Evolutionary conservation across 2,329 filamentous ascomycete species (phyloP).

Genomic region (Aspergillus tamarii): DNA sequence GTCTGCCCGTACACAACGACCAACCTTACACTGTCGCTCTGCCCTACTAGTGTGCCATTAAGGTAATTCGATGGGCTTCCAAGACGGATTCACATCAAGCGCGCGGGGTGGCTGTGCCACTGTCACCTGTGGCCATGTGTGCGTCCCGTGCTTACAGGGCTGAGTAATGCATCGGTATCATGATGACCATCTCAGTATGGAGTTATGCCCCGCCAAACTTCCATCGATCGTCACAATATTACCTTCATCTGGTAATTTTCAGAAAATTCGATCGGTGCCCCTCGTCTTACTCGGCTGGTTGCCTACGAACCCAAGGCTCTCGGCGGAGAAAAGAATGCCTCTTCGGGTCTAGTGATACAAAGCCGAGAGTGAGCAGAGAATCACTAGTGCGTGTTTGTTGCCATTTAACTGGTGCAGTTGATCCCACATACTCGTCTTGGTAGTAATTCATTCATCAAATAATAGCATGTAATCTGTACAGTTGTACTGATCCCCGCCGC

Average conservation of each 20-base stretch:
- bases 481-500: neutral
- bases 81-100: neutral
- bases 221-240: neutral
- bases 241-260: slow-evolving; percentile 7
- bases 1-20: neutral
- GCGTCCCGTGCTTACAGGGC: slow-evolving; percentile 14
- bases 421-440: neutral
- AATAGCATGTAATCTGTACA: neutral
- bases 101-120: slow-evolving; percentile 11
- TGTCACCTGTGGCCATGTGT: neutral
- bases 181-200: neutral
- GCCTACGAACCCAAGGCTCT: slow-evolving; percentile 1
- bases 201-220: slow-evolving; percentile 1
- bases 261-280: slow-evolving; percentile 4
- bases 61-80: neutral
- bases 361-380: neutral
- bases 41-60: neutral
- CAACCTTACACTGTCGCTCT: neutral
- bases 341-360: neutral
- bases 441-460: neutral
- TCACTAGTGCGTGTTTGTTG: neutral
- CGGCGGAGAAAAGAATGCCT: neutral
- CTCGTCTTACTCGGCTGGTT: neutral
- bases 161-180: slow-evolving; percentile 6
- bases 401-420: neutral